Conservation (phyloP, 441 rosid genomes). For the Bruguiera hainesii region DNA sequence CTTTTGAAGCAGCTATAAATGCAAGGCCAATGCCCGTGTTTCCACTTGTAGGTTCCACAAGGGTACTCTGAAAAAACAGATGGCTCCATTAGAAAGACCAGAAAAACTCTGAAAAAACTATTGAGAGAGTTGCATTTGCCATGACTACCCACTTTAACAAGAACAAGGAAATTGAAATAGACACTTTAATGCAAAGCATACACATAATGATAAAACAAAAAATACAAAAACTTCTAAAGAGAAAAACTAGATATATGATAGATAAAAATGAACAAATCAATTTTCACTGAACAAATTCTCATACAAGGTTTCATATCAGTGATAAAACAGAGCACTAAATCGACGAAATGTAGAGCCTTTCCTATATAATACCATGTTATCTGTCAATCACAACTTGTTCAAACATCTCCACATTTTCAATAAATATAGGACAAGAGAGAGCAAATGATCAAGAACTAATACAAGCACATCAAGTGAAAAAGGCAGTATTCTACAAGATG, state of each 20-base stretch:
- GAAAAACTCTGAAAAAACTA: slow-evolving; percentile 1
- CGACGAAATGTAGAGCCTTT: neutral
- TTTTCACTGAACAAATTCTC: neutral
- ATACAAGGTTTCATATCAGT: neutral
- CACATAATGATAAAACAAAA: neutral
- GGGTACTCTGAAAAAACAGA: slow-evolving; percentile 51
- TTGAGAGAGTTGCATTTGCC: neutral
- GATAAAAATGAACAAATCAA: too few relatives aligned
- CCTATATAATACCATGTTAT: neutral
- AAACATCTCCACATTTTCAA: neutral
- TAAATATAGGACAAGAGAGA: neutral
- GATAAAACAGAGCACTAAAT: slow-evolving; percentile 1
- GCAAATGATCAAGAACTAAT: neutral
- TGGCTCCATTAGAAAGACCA: neutral
- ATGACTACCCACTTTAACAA: neutral
- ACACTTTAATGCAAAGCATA: too few relatives aligned
- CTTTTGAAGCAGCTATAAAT: slow-evolving; percentile 90
- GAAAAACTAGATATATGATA: too few relatives aligned
- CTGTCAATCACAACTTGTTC: neutral
- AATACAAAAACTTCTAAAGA: too few relatives aligned
- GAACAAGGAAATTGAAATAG: too few relatives aligned
- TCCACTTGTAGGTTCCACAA: slow-evolving; percentile 97
- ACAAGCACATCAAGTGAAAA: neutral
- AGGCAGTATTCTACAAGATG: neutral
- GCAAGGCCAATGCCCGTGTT: slow-evolving; percentile 98